Base-by-base conservation (phyloP, 306 rosid genomes). In the Rosa rugosa region DNA sequence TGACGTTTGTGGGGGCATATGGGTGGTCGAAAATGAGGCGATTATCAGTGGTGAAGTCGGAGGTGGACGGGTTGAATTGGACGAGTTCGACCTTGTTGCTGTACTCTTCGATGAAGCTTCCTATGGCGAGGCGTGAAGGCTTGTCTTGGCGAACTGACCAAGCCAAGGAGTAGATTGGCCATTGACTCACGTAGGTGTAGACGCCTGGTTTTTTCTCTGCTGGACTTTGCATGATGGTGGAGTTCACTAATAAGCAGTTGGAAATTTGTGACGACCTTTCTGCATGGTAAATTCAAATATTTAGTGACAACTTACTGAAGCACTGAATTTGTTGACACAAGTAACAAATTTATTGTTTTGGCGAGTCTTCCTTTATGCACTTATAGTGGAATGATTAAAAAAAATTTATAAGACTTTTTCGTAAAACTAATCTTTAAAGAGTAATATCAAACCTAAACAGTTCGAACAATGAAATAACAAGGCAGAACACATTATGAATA, bases 1-100 rank as follows among this genome's bases (percentile, higher is more conserved):
- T 89, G 51, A 89, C 82, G 83, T 91, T 89, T 5, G 96, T 89
- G 11, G 96, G 89, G 0, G 96, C 84, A 9, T 86, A 86, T 62
- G 96, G 93, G 79, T 91, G 93, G 70, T 89, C 90, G 25, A 87
- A 80, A 1, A 81, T 69, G 8, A 87, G 83, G 72, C 90, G 87
- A 44, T 53, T 85, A 38, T 91, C 83, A 8, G 86, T 86, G 70
- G 78, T 62, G 79, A 87, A 89, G 70, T 80, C 85, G 25, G 76
- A 70, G 14, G 92, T 86, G 42, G 86, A 83, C 0, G 59, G 5
- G 80, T 85, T 81, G 89, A 87, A 87, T 45, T 83, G 87, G 71
- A 91, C 83, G 0, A 89, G 87, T 69, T 91, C 96, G 8, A 89
- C 90, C 81, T 87, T 91, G 85, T 91, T 91, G 83, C 81, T 77